Evolutionary conservation across 257 asterid species (phyloP), one percentile per base, ranked within the genome.

Genomic region (Penstemon davidsonii): DNA sequence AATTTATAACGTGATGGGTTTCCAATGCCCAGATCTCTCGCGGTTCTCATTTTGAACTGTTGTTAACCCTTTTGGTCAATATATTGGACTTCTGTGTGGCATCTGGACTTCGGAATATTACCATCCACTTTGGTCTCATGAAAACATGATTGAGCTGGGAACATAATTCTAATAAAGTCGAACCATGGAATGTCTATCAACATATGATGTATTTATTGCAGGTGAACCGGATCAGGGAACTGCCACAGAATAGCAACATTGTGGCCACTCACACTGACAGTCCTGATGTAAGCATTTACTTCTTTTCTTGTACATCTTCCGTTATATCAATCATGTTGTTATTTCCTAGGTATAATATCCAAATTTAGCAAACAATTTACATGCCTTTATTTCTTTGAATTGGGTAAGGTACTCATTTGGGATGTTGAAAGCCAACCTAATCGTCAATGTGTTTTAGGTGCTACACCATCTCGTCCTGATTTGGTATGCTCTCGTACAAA

Each of bases 331-430:
- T 56, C 59, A 36, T 50, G 58, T 44, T 49, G 7, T 40, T 60
- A 40, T 56, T 58, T 25, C 68, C 51, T 38, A 60, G 51, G 6
- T 64, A 64, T 69, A 8, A 8, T 65, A 46, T 68, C 55, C 52
- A 12, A 49, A 19, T 8, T 68, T 55, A 12, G 46, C 45, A 43
- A 44, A 33, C 49, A 18, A 57, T 56, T 59, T 62, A 53, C 58
- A 25, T 43, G 62, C 43, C 40, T 59, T 44, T 62, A 25, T 25
- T 25, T 25, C 33, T 42, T 52, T 78, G 57, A 73, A 67, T 63
- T 77, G 74, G 74, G n/a, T 66, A 76, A 92, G 98, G 98, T 92
- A 72, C 92, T 92, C 66, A 79, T 92, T 72, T 92, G 98, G 98
- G 89, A 92, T 72, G 95, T 92, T 64, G 96, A 92, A 62, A 60